These are phyloP conservation scores for Chamaecyparis obtusa DNA, from an alignment of 75 land plant species.

Conservation along the genomic window DNA sequence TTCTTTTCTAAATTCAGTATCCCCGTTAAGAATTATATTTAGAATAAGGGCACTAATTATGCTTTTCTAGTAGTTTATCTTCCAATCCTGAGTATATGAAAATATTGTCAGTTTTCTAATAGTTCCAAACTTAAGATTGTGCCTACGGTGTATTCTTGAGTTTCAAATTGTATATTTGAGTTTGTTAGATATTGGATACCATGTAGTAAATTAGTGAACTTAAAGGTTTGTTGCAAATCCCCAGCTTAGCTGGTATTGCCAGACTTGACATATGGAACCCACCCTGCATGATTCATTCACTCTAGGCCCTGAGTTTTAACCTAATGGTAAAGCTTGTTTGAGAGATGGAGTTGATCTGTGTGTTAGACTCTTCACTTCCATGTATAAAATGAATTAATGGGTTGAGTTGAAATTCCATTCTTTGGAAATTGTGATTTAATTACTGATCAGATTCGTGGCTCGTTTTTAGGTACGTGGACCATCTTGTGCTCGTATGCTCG, in stretches of 20 bases:
- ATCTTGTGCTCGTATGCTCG: conserved; percentile 66
- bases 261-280: neutral
- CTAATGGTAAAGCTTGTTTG: neutral
- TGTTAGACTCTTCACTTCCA: neutral
- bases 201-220: neutral
- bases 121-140: neutral
- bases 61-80: neutral
- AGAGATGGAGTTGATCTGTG: neutral
- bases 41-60: neutral
- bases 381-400: neutral
- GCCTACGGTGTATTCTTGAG: neutral
- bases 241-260: neutral
- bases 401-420: neutral
- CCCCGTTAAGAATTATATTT: neutral
- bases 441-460: neutral
- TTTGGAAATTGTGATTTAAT: neutral
- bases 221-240: neutral
- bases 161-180: neutral
- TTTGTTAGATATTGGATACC: neutral
- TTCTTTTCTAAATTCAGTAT: neutral
- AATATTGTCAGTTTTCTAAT: neutral
- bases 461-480: conserved; percentile 85
- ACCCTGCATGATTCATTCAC: neutral
- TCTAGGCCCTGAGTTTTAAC: neutral
- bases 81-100: neutral